These are phyloP conservation scores for Penicillium argentinense DNA, from an alignment of 495 filamentous ascomycete genomes.

Conservation along the genomic window DNA sequence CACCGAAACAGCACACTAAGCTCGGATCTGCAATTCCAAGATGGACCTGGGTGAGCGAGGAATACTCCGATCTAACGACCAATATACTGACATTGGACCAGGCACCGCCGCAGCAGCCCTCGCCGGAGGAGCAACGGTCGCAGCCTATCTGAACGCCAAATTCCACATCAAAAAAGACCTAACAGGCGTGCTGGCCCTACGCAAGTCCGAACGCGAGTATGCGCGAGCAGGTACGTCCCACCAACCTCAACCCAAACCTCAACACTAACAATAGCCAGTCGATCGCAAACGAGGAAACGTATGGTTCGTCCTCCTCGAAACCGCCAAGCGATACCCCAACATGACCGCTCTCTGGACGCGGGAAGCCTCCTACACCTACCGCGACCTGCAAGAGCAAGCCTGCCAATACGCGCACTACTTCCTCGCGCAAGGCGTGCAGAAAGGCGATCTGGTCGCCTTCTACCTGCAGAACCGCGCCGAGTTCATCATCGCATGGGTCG, in stretches of 20 bases:
- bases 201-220: conserved; percentile 37
- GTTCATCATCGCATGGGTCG: conserved; percentile 66
- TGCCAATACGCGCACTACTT: conserved; percentile 69
- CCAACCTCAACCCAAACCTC: too few relatives aligned
- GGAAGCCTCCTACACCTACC: conserved; percentile 61
- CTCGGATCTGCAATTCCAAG: background rate
- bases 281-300: conserved; percentile 52
- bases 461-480: conserved; percentile 69
- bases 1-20: background rate
- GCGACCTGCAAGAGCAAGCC: conserved; percentile 51
- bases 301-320: conserved; percentile 66
- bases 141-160: conserved; percentile 70
- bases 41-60: background rate
- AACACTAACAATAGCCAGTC: conserved; percentile 35
- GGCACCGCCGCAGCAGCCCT: conserved; percentile 29
- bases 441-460: conserved; percentile 66
- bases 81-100: conserved; percentile 2
- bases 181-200: conserved; percentile 26
- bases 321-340: conserved; percentile 46
- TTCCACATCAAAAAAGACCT: conserved; percentile 64
- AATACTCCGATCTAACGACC: background rate
- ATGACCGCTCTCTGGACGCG: conserved; percentile 67
- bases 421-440: conserved; percentile 56
- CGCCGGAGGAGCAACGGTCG: conserved; percentile 45
- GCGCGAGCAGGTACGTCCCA: conserved; percentile 29